phyloP scores from a whole-genome alignment of 1,139 yeast species.

The Saccharomyces hybrid region DNA sequence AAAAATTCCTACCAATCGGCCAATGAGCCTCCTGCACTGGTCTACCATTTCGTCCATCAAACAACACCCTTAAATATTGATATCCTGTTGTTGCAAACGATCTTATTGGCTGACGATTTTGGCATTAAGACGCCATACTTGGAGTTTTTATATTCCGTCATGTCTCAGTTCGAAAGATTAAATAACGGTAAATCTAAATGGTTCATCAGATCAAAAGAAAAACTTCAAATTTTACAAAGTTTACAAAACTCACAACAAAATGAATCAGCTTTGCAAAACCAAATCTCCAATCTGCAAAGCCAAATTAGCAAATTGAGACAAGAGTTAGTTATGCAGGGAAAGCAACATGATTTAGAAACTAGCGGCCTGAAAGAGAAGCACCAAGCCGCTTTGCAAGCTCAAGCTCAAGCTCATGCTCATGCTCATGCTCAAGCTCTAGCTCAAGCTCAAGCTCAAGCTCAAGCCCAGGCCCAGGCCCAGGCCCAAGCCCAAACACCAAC shows the following conservation, averaged over 20 bases:
- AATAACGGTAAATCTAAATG: slow-evolving; percentile 39
- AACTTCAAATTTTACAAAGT: slow-evolving; percentile 19
- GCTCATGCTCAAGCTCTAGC: neutral
- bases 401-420: neutral
- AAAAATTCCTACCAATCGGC: slow-evolving; percentile 33
- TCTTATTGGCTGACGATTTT: slow-evolving; percentile 76
- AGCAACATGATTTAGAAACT: neutral
- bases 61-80: slow-evolving; percentile 49
- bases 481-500: neutral
- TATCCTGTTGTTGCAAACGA: slow-evolving; percentile 72
- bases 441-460: neutral
- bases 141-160: slow-evolving; percentile 74
- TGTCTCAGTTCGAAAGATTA: slow-evolving; percentile 57
- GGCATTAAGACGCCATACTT: slow-evolving; percentile 82
- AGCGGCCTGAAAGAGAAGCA: neutral
- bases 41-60: slow-evolving; percentile 25
- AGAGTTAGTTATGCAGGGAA: neutral
- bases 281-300: neutral
- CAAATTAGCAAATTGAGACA: neutral
- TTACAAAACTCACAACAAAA: slow-evolving; percentile 12
- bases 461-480: neutral
- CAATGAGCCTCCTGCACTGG: slow-evolving; percentile 22
- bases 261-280: slow-evolving; percentile 3
- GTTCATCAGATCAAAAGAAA: slow-evolving; percentile 33
- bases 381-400: neutral